These are phyloP conservation scores for Tieghemostelium lacteum DNA, from an alignment of 78 protist genomes.

Conservation along the genomic window DNA sequence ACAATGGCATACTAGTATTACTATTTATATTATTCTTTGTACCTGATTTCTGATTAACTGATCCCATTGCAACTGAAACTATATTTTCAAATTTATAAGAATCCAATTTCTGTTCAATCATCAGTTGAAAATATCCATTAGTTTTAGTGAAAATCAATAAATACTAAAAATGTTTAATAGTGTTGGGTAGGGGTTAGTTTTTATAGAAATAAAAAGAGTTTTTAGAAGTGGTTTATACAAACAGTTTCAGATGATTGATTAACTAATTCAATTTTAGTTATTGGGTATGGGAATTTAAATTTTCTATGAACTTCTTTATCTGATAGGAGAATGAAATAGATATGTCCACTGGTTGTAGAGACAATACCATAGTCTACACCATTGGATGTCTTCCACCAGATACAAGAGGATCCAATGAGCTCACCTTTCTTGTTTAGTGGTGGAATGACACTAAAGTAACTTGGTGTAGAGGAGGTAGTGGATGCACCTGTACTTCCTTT, in stretches of 20 bases:
- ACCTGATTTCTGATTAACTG: neutral
- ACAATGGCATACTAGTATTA: too few relatives aligned
- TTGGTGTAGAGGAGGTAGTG: neutral
- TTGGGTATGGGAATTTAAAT: slow-evolving; percentile 22
- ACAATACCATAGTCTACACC: slow-evolving; percentile 65
- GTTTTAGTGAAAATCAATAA: slow-evolving; percentile 39
- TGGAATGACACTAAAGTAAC: slow-evolving; percentile 12
- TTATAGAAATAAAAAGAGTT: neutral
- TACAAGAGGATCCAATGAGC: slow-evolving; percentile 39
- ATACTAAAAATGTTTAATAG: slow-evolving; percentile 19
- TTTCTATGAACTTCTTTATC: slow-evolving; percentile 15
- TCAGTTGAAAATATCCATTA: slow-evolving; percentile 40
- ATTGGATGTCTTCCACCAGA: slow-evolving; percentile 81
- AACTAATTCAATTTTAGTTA: slow-evolving; percentile 46
- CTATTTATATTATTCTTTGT: neutral
- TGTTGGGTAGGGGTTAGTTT: neutral
- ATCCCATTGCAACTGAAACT: neutral
- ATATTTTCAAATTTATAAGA: slow-evolving; percentile 42
- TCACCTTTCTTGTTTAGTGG: slow-evolving; percentile 31
- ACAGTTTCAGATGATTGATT: slow-evolving; percentile 24
- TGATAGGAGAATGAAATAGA: slow-evolving; percentile 25
- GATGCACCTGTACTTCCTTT: neutral
- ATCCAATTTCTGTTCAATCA: slow-evolving; percentile 53
- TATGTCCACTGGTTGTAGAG: slow-evolving; percentile 31
- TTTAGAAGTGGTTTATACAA: neutral